Percentiles rank a stretch among this genome's conserved stretches.
Evolutionary conservation across 352 stramenopile species (phyloP).

Genomic region (Globisporangium nagaii): DNA sequence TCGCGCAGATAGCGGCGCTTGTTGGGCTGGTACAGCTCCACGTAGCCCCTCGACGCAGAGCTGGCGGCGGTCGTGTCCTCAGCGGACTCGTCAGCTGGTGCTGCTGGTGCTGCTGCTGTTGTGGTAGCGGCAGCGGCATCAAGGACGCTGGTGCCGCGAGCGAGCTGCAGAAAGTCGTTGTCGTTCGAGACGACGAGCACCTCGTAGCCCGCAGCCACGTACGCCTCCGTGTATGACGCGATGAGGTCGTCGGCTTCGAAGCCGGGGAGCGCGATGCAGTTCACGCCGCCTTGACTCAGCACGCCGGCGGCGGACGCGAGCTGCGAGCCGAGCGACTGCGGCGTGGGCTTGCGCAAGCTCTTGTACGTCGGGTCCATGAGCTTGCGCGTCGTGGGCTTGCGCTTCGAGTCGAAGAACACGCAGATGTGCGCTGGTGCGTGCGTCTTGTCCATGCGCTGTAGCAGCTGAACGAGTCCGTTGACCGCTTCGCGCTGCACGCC

Average conservation of each 20-base stretch:
- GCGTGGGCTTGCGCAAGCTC: slow-evolving; percentile 27
- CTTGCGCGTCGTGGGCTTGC: slow-evolving; percentile 33
- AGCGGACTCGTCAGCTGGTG: background rate
- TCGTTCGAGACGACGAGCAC: slow-evolving; percentile 68
- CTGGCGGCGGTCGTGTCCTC: background rate
- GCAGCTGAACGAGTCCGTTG: slow-evolving; percentile 33
- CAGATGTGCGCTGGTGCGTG: slow-evolving; percentile 44
- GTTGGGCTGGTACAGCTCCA: slow-evolving; percentile 74
- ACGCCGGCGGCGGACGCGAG: slow-evolving; percentile 32
- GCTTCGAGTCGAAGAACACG: slow-evolving; percentile 56
- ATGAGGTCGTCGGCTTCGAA: slow-evolving; percentile 69
- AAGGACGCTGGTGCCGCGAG: slow-evolving; percentile 14
- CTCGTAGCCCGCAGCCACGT: slow-evolving; percentile 31
- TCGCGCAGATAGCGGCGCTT: slow-evolving; percentile 65
- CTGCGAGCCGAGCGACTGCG: slow-evolving; percentile 28
- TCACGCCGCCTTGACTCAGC: slow-evolving; percentile 24
- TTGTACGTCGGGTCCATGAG: slow-evolving; percentile 59
- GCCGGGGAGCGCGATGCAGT: slow-evolving; percentile 43
- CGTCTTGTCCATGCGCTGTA: slow-evolving; percentile 42
- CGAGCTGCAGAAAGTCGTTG: slow-evolving; percentile 68
- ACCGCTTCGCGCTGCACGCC: slow-evolving; percentile 33
- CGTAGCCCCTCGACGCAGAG: slow-evolving; percentile 4
- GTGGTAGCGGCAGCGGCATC: background rate
- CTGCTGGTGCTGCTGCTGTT: background rate
- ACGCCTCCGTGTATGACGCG: slow-evolving; percentile 49